phyloP scores from a whole-genome alignment of 2,329 filamentous ascomycete genomes.

The Aspergillus ruber region DNA sequence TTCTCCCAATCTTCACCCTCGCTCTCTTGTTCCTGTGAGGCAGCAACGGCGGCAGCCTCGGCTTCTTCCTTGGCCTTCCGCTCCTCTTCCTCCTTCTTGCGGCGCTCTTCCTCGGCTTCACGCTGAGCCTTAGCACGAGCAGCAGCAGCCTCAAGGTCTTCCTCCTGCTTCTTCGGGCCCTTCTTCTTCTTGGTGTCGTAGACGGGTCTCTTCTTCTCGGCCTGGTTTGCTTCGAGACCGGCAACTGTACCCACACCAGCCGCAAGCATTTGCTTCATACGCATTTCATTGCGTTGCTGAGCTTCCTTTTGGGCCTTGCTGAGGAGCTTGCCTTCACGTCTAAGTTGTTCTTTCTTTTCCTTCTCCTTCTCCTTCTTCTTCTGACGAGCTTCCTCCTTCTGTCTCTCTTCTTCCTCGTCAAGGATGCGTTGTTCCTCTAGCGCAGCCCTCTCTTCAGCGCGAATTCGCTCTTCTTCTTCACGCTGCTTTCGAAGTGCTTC shows the following conservation, averaged over 20 bases:
- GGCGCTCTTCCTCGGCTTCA: slow-evolving; percentile 49
- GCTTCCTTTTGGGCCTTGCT: slow-evolving; percentile 45
- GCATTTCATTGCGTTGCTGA: slow-evolving; percentile 42
- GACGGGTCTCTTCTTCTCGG: slow-evolving; percentile 68
- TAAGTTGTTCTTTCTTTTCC: slow-evolving; percentile 46
- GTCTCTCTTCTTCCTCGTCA: slow-evolving; percentile 42
- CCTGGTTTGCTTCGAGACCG: slow-evolving; percentile 38
- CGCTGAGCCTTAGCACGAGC: slow-evolving; percentile 41
- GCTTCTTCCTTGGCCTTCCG: slow-evolving; percentile 73
- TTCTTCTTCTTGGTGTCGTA: slow-evolving; percentile 74
- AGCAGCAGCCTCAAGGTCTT: slow-evolving; percentile 47
- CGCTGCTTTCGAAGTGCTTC: slow-evolving; percentile 39
- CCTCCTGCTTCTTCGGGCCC: slow-evolving; percentile 56
- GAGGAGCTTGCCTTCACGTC: slow-evolving; percentile 43
- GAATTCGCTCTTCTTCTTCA: slow-evolving; percentile 39
- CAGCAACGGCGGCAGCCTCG: slow-evolving; percentile 58
- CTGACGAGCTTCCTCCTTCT: slow-evolving; percentile 41
- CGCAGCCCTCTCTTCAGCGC: slow-evolving; percentile 35
- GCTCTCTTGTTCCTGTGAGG: slow-evolving; percentile 50
- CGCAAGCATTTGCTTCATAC: slow-evolving; percentile 45
- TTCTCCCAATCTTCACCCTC: slow-evolving; percentile 79
- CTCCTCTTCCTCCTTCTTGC: slow-evolving; percentile 64
- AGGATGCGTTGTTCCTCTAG: slow-evolving; percentile 32
- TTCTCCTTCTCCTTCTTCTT: slow-evolving; percentile 45
- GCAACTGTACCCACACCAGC: slow-evolving; percentile 41